Conservation (phyloP, 345 rosid genomes). For the Isatis tinctoria region DNA sequence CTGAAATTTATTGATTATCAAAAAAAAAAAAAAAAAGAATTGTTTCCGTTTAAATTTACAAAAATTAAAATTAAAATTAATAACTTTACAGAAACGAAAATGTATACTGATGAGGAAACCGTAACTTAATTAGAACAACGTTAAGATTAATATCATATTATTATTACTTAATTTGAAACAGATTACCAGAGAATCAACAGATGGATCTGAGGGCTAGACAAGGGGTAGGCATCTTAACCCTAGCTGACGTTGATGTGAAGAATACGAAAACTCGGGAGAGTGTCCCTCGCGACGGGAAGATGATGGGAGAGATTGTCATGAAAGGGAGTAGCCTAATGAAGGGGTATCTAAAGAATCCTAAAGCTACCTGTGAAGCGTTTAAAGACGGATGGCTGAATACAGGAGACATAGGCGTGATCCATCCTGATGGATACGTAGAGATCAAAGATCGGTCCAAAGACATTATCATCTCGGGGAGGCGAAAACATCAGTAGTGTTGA, state of each 20-base stretch:
- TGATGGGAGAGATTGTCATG: slow-evolving; percentile 58
- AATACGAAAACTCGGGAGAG: slow-evolving; percentile 44
- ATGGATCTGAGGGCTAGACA: slow-evolving; percentile 10
- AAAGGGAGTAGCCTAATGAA: slow-evolving; percentile 47
- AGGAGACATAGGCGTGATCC: slow-evolving; percentile 48
- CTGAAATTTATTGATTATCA: too few relatives aligned
- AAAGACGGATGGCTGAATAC: slow-evolving; percentile 59
- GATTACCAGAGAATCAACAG: slow-evolving; percentile 1
- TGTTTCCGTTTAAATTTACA: too few relatives aligned
- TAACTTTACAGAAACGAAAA: too few relatives aligned
- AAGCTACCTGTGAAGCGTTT: slow-evolving; percentile 45
- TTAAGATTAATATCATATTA: background rate
- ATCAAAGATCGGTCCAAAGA: slow-evolving; percentile 63
- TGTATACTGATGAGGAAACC: background rate
- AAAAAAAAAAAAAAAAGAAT: too few relatives aligned
- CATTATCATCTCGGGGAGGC: slow-evolving; percentile 60
- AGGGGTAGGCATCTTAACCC: slow-evolving; percentile 33
- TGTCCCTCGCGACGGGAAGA: slow-evolving; percentile 46
- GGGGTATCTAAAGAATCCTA: slow-evolving; percentile 46
- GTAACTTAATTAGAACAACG: background rate
- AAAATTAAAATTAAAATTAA: too few relatives aligned
- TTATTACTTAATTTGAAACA: background rate
- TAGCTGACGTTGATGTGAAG: slow-evolving; percentile 50
- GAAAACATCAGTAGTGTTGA: slow-evolving; percentile 64
- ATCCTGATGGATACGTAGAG: slow-evolving; percentile 44